These are phyloP conservation scores for Silene coronaria DNA, from an alignment of 179 eudicot genomes.

Conservation along the genomic window DNA sequence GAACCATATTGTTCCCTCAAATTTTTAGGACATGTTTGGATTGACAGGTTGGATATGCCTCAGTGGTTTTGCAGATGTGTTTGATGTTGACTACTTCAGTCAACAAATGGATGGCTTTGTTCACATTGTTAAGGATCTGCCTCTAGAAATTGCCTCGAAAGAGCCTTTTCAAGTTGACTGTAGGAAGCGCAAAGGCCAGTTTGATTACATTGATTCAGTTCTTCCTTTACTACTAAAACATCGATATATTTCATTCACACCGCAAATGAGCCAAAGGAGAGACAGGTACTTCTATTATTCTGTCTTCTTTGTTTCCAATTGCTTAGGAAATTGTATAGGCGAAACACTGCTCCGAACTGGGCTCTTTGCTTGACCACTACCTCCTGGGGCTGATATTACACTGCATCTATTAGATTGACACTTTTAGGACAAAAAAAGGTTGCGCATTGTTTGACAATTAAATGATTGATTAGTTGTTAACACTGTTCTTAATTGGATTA, in stretches of 20 bases:
- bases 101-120: conserved; percentile 67
- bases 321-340: background rate
- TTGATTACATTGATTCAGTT: conserved; percentile 78
- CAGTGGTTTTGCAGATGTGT: conserved; percentile 99
- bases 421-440: background rate
- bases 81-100: conserved; percentile 90
- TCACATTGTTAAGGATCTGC: conserved; percentile 68
- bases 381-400: background rate
- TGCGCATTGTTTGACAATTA: background rate
- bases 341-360: background rate
- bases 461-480: background rate
- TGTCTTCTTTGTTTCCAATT: background rate
- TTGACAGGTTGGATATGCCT: conserved; percentile 22
- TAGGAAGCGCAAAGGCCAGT: conserved; percentile 89
- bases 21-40: background rate
- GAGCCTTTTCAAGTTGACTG: conserved; percentile 84
- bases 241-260: conserved; percentile 83
- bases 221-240: conserved; percentile 78
- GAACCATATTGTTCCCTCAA: background rate
- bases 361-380: background rate
- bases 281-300: conserved; percentile 57
- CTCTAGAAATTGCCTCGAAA: conserved; percentile 62
- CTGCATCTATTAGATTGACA: background rate
- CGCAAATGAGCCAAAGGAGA: conserved; percentile 97
- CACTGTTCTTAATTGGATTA: background rate